Evolutionary conservation across 768 basidiomycete species (phyloP).

Genomic region (Boletales sp.): DNA sequence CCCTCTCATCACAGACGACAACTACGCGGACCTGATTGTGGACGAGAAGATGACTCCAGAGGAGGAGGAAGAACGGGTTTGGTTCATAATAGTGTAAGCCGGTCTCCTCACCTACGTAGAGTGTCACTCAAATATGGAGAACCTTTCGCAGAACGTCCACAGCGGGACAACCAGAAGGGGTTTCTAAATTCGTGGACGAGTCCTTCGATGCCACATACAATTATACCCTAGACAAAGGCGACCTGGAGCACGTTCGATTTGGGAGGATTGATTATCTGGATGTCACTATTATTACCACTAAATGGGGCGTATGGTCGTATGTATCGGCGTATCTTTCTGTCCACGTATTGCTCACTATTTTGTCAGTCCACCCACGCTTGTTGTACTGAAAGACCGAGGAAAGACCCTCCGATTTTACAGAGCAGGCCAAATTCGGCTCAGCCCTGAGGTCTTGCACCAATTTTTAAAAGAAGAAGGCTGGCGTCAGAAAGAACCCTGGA

Average conservation of each 20-base stretch:
- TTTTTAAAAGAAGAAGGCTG: slow-evolving; percentile 67
- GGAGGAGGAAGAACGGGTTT: slow-evolving; percentile 65
- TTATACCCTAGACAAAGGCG: slow-evolving; percentile 51
- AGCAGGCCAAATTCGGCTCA: slow-evolving; percentile 58
- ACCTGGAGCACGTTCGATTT: slow-evolving; percentile 72
- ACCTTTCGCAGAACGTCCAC: slow-evolving; percentile 49
- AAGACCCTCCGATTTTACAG: slow-evolving; percentile 79
- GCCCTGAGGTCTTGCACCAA: slow-evolving; percentile 54
- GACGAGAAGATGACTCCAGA: slow-evolving; percentile 63
- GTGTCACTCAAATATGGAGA: neutral
- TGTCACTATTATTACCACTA: slow-evolving; percentile 79
- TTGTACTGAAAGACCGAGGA: slow-evolving; percentile 69
- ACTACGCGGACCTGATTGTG: slow-evolving; percentile 67
- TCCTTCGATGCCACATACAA: slow-evolving; percentile 77
- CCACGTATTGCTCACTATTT: neutral
- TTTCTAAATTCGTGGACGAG: slow-evolving; percentile 69
- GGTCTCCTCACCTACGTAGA: neutral
- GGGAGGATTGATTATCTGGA: slow-evolving; percentile 86
- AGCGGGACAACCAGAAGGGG: slow-evolving; percentile 53
- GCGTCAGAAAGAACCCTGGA: slow-evolving; percentile 66
- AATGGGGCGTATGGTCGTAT: slow-evolving; percentile 84
- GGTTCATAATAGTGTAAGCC: slow-evolving; percentile 76
- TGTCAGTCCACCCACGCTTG: slow-evolving; percentile 69
- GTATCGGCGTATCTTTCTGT: slow-evolving; percentile 23
- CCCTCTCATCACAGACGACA: slow-evolving; percentile 78